Conservation (phyloP, 495 filamentous ascomycete genomes). For the Gamarada debralockiae region DNA sequence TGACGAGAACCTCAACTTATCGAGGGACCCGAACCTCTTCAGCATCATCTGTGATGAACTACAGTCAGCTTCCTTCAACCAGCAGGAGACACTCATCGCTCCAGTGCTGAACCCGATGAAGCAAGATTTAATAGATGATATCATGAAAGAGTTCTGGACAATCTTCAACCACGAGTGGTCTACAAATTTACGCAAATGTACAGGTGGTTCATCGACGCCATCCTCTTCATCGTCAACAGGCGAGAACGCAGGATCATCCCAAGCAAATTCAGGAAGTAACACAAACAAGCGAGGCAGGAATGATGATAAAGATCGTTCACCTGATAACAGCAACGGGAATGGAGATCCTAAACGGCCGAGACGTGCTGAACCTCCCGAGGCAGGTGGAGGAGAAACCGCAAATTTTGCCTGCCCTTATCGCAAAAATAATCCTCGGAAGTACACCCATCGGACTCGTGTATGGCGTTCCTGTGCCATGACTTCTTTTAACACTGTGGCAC, state of each 20-base stretch:
- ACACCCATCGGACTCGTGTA: not conserved
- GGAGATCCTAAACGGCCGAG: not conserved
- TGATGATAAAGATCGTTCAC: not conserved
- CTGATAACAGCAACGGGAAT: not conserved
- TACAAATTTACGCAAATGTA: not conserved
- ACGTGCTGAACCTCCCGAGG: not conserved
- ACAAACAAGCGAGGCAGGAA: not conserved
- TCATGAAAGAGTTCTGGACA: slow-evolving; percentile 14
- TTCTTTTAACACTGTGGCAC: not conserved
- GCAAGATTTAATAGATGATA: not conserved
- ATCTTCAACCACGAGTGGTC: slow-evolving; percentile 10
- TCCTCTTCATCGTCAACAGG: not conserved
- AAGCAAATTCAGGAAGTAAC: not conserved
- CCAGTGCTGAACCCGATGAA: not conserved
- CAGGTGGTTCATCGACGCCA: not conserved
- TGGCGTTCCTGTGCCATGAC: slow-evolving; percentile 2
- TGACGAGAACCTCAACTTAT: not conserved
- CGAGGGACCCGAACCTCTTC: not conserved
- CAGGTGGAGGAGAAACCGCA: not conserved
- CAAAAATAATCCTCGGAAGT: not conserved
- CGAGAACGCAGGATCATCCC: not conserved
- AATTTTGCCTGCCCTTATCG: not conserved
- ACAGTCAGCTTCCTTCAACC: not conserved
- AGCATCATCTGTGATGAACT: not conserved
- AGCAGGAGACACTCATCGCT: not conserved